Base-by-base conservation (phyloP, 306 rosid species). In the Ormosia semicastrata region DNA sequence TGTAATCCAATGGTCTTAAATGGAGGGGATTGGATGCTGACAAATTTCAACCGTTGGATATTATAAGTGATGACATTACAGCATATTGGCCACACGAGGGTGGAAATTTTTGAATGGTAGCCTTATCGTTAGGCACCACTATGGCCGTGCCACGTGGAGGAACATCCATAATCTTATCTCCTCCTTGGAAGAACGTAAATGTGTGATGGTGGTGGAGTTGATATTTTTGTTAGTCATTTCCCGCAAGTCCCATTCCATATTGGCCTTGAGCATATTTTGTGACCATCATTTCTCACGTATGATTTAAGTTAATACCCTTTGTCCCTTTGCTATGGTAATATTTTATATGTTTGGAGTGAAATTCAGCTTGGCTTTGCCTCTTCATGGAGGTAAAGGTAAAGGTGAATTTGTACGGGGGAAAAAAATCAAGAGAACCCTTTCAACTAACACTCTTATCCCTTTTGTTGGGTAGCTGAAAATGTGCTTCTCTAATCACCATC, bases 61-160 rank as follows among this genome's bases (percentile, higher is more conserved):
- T 5, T 3, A 2, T 15, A 18, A 24, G 37, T 7, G 86, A 78
- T 81, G 77, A 69, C 76, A 72, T 62, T 82, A 43, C 68, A 30
- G 18, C 82, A 71, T 89, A 56, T 8, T 83, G 44, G 67, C 87
- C 90, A 85, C 90, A 85, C 50, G 72, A 80, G 80, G 36, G 34
- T 3, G 64, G 12, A 69, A 79, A 2, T 4, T 40, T 77, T 80
- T 78, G 71, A 86, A 79, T 57, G 66, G 41, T 59, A 83, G 91
- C 88, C 91, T 83, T 87, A 89, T 89, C 91, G 82, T 79, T 56
- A 72, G 68, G 65, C 79, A 81, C 84, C 91, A 87, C 52, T 69
- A 34, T 15, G 83, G 52, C 6, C 56, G 24, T 89, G 93, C 86
- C 93, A 89, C 88, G 89, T 89, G 93, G 88, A 46, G 0, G 3